Conservation (phyloP, 352 stramenopile genomes). For the Thraustotheca clavata region DNA sequence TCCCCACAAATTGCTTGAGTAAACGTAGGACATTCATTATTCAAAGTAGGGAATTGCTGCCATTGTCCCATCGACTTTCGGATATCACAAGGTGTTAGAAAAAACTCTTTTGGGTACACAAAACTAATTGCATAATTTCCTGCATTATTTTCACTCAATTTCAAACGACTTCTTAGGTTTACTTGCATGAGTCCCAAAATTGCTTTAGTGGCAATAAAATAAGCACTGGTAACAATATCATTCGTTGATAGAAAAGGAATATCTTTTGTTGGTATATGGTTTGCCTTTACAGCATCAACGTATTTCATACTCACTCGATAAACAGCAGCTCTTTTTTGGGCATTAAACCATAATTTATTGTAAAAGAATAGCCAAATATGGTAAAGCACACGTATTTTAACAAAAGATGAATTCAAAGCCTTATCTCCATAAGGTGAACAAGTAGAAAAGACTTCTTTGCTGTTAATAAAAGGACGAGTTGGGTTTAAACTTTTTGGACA, state of each 20-base stretch:
- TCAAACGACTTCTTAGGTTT: neutral
- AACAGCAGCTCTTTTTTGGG: neutral
- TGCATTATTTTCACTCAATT: neutral
- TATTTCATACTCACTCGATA: neutral
- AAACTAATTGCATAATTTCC: neutral
- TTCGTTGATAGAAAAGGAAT: neutral
- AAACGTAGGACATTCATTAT: neutral
- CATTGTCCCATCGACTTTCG: neutral
- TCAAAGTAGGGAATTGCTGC: neutral
- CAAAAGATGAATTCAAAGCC: neutral
- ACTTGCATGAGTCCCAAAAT: neutral
- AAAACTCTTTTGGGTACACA: neutral
- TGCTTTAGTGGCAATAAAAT: neutral
- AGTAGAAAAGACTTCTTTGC: neutral
- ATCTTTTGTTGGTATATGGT: neutral
- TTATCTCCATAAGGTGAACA: neutral
- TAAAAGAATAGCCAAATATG: neutral
- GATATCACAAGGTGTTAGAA: neutral
- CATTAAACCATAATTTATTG: neutral
- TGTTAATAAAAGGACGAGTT: neutral
- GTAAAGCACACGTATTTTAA: neutral
- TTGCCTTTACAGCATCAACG: neutral
- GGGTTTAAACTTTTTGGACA: neutral
- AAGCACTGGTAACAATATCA: neutral
- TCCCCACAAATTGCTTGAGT: neutral